Conservation (phyloP, 2,329 filamentous ascomycete species). For the Fusarium tjaetaba region DNA sequence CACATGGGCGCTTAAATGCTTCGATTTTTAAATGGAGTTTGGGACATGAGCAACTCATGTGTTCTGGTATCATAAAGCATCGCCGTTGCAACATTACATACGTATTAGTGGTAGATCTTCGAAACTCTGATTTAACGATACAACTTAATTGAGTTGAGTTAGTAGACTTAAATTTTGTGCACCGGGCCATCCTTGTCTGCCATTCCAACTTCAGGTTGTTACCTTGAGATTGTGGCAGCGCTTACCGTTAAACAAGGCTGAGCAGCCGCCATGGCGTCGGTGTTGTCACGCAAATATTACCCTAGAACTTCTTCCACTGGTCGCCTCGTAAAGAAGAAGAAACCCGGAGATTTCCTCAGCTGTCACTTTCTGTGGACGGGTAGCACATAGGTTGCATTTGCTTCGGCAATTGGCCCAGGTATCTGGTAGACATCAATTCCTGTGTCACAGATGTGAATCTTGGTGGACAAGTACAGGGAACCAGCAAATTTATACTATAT, state of each 20-base stretch:
- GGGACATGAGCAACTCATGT: not conserved
- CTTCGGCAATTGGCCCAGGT: not conserved
- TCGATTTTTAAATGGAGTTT: not conserved
- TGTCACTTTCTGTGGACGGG: slow-evolving; percentile 2
- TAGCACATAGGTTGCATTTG: not conserved
- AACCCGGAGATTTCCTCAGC: slow-evolving; percentile 13
- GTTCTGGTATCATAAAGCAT: not conserved
- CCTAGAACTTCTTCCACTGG: not conserved
- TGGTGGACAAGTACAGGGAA: not conserved
- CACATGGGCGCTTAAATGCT: slow-evolving; percentile 4
- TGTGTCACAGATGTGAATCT: not conserved
- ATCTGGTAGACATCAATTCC: not conserved
- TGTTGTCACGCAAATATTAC: slow-evolving; percentile 13
- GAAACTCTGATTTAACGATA: slow-evolving; percentile 2
- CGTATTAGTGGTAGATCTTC: slow-evolving; percentile 3
- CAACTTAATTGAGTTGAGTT: not conserved
- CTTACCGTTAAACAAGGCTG: slow-evolving; percentile 32
- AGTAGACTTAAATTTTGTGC: not conserved
- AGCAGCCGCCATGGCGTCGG: slow-evolving; percentile 30
- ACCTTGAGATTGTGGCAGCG: not conserved
- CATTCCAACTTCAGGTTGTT: not conserved
- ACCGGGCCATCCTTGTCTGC: not conserved
- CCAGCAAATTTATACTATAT: not conserved
- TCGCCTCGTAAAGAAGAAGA: not conserved
- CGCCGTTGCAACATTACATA: not conserved